A percentile compares a stretch with the other conserved stretches of the same genome.
Evolutionary conservation across 179 eudicot genomes (phyloP).

Genomic region (Beta lomatogona): DNA sequence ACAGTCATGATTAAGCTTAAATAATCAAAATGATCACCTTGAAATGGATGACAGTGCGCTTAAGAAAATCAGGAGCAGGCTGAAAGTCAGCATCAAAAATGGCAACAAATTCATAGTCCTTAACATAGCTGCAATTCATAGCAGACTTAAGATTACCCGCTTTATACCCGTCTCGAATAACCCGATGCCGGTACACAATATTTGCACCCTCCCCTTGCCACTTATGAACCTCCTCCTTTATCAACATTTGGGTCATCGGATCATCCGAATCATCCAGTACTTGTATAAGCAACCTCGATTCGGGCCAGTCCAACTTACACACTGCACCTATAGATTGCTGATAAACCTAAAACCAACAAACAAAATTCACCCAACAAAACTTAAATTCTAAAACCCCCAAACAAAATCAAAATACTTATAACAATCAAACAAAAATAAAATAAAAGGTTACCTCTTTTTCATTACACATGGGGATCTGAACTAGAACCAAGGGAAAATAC

Average conservation of each 20-base stretch:
- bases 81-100: slow-evolving; percentile 98
- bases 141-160: slow-evolving; percentile 99
- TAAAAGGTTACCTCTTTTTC: slow-evolving; percentile 70
- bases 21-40: slow-evolving; percentile 47
- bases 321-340: slow-evolving; percentile 96
- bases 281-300: slow-evolving; percentile 69
- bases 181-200: slow-evolving; percentile 81
- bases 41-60: slow-evolving; percentile 79
- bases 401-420: slow-evolving; percentile 5
- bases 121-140: slow-evolving; percentile 91
- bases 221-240: slow-evolving; percentile 80
- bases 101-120: slow-evolving; percentile 94
- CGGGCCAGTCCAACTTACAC: slow-evolving; percentile 91
- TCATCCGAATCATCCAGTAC: slow-evolving; percentile 91
- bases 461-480: slow-evolving; percentile 99
- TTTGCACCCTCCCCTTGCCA: slow-evolving; percentile 88
- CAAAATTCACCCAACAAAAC: neutral
- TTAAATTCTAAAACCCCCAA: neutral
- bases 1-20: too few species aligned
- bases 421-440: neutral
- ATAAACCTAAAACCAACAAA: slow-evolving; percentile 63
- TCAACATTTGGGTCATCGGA: slow-evolving; percentile 71
- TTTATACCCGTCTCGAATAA: slow-evolving; percentile 82
- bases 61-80: slow-evolving; percentile 77
- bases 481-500: slow-evolving; percentile 93